Evolutionary conservation across 768 basidiomycete species (phyloP).

Genomic region (Suillus decipiens): DNA sequence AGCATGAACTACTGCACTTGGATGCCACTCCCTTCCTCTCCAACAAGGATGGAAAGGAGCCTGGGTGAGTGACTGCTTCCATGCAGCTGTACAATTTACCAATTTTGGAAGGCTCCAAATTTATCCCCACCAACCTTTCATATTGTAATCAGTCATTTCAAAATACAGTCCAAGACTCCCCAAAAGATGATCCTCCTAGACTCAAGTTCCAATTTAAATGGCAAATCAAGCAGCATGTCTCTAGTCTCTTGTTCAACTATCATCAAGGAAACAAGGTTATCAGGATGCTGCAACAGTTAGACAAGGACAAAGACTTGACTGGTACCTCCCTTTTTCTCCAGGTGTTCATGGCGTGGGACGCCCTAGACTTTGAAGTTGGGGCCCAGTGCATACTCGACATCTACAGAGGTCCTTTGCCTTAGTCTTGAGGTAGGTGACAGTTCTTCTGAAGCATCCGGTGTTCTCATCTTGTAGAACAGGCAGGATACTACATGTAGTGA

Average conservation of each 20-base stretch:
- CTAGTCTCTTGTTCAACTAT: constrained; percentile 3
- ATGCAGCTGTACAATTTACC: background rate
- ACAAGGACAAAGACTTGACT: background rate
- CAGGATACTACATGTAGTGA: background rate
- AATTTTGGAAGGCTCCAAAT: background rate
- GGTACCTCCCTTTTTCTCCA: background rate
- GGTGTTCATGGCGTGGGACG: background rate
- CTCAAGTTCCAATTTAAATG: too few species aligned
- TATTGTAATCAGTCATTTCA: background rate
- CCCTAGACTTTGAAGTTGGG: background rate
- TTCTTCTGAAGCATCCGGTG: background rate
- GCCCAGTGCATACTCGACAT: background rate
- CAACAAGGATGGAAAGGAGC: too few species aligned
- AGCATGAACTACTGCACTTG: too few species aligned
- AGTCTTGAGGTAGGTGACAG: background rate
- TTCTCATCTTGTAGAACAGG: background rate
- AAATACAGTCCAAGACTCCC: background rate
- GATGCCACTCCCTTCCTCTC: too few species aligned
- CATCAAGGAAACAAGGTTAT: background rate
- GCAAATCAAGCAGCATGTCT: background rate
- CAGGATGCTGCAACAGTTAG: background rate
- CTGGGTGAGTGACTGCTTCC: background rate
- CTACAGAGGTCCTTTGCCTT: background rate
- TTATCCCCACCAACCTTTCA: background rate
- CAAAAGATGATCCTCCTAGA: background rate